Evolutionary conservation across 371 early-diverging fungal genomes (phyloP).

Genomic region (Mortierella sp.): DNA sequence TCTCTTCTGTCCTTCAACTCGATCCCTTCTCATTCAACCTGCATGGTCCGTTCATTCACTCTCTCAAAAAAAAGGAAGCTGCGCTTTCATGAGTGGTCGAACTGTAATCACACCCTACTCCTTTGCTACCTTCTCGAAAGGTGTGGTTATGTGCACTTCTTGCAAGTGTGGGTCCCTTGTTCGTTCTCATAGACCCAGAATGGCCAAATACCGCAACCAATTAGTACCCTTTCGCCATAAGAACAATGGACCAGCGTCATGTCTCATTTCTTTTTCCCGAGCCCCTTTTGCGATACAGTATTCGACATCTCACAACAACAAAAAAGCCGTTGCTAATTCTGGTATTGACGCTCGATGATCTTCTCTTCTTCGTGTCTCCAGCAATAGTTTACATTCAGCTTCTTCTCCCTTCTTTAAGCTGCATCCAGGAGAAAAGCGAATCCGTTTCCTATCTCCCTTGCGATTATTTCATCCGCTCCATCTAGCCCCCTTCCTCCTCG

Average conservation of each 20-base stretch:
- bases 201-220: not conserved
- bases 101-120: not conserved
- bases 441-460: not conserved
- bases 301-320: conserved; percentile 2
- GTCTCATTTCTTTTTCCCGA: not conserved
- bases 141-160: not conserved
- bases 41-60: not conserved
- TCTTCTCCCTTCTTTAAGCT: not conserved
- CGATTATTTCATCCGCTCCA: not conserved
- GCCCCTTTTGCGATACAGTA: not conserved
- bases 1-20: not conserved
- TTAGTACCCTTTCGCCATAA: not conserved
- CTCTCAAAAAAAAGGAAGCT: not conserved
- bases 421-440: not conserved
- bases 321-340: conserved; percentile 10
- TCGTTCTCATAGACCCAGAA: not conserved
- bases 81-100: not conserved
- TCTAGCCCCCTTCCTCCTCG: not conserved
- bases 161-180: not conserved
- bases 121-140: not conserved
- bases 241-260: not conserved
- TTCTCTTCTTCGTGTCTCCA: not conserved
- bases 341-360: not conserved
- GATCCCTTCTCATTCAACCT: not conserved
- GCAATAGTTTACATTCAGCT: not conserved